Percentiles rank a stretch among this genome's conserved stretches.
Conservation (phyloP, 2,329 filamentous ascomycete species). For the Coleophoma cylindrospora region DNA sequence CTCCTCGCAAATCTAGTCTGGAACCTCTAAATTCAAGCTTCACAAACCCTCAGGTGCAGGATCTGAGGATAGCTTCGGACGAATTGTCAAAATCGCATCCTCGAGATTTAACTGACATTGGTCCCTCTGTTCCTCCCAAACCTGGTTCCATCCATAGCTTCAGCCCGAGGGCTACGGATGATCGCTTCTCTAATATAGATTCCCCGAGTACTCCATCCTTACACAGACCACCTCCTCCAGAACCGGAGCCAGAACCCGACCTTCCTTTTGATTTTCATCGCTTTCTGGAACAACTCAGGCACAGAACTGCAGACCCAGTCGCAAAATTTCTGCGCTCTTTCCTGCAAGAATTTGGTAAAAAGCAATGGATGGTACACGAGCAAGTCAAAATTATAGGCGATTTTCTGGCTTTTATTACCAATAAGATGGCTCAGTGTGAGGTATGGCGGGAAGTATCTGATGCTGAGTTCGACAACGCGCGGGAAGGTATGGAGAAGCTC, state of each 20-base stretch:
- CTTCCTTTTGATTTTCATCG: conserved; percentile 96
- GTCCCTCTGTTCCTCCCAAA: conserved; percentile 36
- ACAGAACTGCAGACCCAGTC: conserved; percentile 96
- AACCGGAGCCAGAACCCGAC: conserved; percentile 73
- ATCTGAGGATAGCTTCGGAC: conserved; percentile 19
- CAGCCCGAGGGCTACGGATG: conserved; percentile 30
- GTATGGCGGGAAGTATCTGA: conserved; percentile 96
- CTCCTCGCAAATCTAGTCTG: conserved; percentile 80
- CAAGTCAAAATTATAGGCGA: conserved; percentile 98
- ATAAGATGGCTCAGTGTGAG: conserved; percentile 97
- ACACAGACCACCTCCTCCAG: conserved; percentile 61
- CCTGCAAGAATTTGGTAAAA: conserved; percentile 88
- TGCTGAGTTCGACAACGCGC: conserved; percentile 95
- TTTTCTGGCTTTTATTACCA: conserved; percentile 92
- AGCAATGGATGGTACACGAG: conserved; percentile 99
- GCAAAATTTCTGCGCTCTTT: conserved; percentile 95
- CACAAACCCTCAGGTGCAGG: conserved; percentile 19
- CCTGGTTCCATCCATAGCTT: conserved; percentile 25
- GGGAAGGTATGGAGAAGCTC: conserved; percentile 98
- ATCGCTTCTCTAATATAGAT: conserved; percentile 38
- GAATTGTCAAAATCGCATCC: conserved; percentile 6
- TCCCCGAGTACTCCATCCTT: conserved; percentile 43
- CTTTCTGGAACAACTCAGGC: conserved; percentile 90
- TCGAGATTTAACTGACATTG: conserved; percentile 22
- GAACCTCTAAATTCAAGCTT: conserved; percentile 52